Conservation (phyloP, 257 asterid genomes). For the Linaria vulgaris region DNA sequence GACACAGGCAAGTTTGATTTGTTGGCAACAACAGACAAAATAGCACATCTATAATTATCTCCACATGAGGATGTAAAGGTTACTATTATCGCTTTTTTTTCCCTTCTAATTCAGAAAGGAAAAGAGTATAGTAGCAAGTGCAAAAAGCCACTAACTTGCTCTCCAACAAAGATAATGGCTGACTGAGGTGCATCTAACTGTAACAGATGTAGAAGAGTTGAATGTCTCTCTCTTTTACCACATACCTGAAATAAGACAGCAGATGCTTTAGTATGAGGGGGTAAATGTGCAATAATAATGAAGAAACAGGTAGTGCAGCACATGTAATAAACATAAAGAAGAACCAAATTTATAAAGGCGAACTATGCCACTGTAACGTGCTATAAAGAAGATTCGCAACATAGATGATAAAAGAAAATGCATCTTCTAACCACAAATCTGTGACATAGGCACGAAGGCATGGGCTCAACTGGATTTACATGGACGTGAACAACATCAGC, state of each 20-base stretch:
- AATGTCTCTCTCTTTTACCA: conserved; percentile 60
- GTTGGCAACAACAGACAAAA: conserved; percentile 1
- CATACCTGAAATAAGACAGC: conserved; percentile 50
- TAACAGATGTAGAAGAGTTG: conserved; percentile 59
- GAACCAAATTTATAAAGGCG: conserved; percentile 7
- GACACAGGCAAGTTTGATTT: conserved; percentile 14
- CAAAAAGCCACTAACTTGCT: conserved; percentile 64
- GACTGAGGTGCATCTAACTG: conserved; percentile 73
- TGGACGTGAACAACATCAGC: conserved; percentile 75
- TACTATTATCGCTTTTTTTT: background rate
- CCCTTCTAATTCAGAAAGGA: background rate
- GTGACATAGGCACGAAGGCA: conserved; percentile 87
- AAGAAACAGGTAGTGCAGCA: background rate
- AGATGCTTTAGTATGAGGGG: conserved; percentile 22
- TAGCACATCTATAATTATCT: background rate
- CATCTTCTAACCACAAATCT: conserved; percentile 75
- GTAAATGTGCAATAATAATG: conserved; percentile 9
- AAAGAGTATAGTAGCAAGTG: background rate
- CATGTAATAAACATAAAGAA: conserved; percentile 4
- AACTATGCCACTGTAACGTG: conserved; percentile 7
- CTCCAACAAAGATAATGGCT: conserved; percentile 85
- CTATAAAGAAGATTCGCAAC: background rate
- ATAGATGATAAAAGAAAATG: background rate
- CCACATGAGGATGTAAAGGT: too few relatives aligned
- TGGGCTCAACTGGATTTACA: conserved; percentile 72